Conservation (phyloP, 108 stramenopile genomes). For the Schizochytrium sp. region DNA sequence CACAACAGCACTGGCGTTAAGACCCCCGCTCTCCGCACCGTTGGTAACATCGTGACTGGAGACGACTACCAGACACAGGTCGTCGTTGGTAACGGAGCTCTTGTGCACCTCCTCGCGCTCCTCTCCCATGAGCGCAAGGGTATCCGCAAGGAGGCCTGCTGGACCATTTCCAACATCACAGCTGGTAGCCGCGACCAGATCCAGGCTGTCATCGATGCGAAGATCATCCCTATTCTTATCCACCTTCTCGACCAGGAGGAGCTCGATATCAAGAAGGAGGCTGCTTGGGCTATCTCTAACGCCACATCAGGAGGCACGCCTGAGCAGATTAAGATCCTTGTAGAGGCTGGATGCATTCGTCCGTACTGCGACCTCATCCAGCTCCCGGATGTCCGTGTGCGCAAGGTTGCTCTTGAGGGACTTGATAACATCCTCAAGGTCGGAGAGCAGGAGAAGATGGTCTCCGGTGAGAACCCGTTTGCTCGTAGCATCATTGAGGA, state of each 20-base stretch:
- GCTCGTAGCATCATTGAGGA: constrained; percentile 59
- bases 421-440: constrained; percentile 92
- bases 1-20: constrained; percentile 91
- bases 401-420: constrained; percentile 95
- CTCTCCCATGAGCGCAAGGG: constrained; percentile 93
- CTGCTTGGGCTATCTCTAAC: constrained; percentile 98
- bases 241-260: constrained; percentile 90
- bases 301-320: constrained; percentile 95
- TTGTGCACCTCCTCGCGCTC: constrained; percentile 91
- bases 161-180: constrained; percentile 99
- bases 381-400: constrained; percentile 87
- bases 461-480: constrained; percentile 28
- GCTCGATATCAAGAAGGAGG: constrained; percentile 98
- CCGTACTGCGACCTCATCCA: constrained; percentile 81
- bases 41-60: constrained; percentile 98
- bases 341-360: constrained; percentile 91
- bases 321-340: constrained; percentile 92
- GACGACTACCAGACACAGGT: constrained; percentile 94
- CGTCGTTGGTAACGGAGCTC: constrained; percentile 93
- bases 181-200: constrained; percentile 98
- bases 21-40: constrained; percentile 96
- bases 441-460: constrained; percentile 75
- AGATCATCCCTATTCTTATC: constrained; percentile 95
- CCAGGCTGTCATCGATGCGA: constrained; percentile 92
- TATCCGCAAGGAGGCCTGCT: constrained; percentile 98